A percentile compares a stretch with the other conserved stretches of the same genome.
phyloP scores from a whole-genome alignment of 2,329 filamentous ascomycete species.

The Talaromyces funiculosus region DNA sequence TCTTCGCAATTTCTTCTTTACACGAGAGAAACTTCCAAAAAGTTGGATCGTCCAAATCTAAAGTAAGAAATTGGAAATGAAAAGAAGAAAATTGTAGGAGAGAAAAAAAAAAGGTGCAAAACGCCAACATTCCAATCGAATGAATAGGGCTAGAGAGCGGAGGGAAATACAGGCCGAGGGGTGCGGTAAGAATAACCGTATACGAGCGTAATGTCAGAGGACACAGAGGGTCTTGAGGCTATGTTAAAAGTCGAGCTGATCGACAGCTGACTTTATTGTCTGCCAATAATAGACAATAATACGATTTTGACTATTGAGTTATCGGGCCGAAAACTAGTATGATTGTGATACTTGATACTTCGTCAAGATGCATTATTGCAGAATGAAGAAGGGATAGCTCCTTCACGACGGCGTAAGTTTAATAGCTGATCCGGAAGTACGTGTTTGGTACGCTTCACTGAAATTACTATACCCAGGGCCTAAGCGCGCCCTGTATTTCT shows the following conservation, averaged over 20 bases:
- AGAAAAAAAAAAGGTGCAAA: background rate
- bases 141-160: background rate
- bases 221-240: background rate
- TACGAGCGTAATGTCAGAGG: background rate
- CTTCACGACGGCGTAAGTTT: too few species aligned
- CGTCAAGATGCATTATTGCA: background rate
- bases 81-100: background rate
- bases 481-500: background rate
- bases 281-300: background rate
- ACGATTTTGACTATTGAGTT: background rate
- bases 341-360: background rate
- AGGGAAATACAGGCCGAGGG: conserved; percentile 2
- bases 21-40: background rate
- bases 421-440: background rate
- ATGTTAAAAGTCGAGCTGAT: background rate
- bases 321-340: background rate
- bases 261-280: background rate
- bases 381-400: background rate
- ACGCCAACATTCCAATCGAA: background rate
- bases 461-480: background rate
- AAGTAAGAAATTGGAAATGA: background rate
- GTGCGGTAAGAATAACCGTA: conserved; percentile 3
- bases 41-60: background rate
- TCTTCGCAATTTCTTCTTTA: background rate
- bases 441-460: background rate